Percentiles rank a stretch among this genome's conserved stretches.
Conservation (phyloP, 257 asterid species). For the Coffea eugenioides region DNA sequence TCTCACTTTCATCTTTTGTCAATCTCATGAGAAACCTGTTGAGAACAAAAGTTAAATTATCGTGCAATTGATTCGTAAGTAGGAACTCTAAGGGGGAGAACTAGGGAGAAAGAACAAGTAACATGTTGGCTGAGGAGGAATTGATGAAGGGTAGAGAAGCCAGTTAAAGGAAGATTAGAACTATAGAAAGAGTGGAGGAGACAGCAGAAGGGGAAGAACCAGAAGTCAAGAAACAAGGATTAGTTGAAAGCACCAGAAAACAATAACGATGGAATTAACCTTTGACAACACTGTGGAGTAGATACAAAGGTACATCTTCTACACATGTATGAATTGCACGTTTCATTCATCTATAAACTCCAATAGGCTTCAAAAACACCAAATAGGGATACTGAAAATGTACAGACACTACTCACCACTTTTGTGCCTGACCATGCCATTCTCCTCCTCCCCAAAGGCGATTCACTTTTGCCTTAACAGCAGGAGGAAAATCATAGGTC, state of each 20-base stretch:
- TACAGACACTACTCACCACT: constrained; percentile 53
- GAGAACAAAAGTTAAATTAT: constrained; percentile 5
- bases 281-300: background rate
- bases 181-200: background rate
- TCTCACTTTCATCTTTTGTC: constrained; percentile 71
- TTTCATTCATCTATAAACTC: background rate
- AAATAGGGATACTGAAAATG: background rate
- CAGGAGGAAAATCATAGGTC: constrained; percentile 93
- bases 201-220: background rate
- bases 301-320: background rate
- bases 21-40: constrained; percentile 87
- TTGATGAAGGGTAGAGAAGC: background rate
- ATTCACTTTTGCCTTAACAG: constrained; percentile 93
- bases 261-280: background rate
- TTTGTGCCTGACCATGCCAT: constrained; percentile 99
- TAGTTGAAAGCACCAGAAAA: background rate
- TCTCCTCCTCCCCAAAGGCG: constrained; percentile 99
- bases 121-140: background rate
- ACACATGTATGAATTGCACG: background rate
- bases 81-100: background rate
- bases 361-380: background rate
- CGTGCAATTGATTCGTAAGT: background rate
- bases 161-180: background rate
- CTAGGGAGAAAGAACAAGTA: background rate
- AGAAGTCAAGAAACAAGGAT: background rate